Base-by-base conservation (phyloP, 2,329 filamentous ascomycete species). In the Chrysoporthe deuterocubensis region DNA sequence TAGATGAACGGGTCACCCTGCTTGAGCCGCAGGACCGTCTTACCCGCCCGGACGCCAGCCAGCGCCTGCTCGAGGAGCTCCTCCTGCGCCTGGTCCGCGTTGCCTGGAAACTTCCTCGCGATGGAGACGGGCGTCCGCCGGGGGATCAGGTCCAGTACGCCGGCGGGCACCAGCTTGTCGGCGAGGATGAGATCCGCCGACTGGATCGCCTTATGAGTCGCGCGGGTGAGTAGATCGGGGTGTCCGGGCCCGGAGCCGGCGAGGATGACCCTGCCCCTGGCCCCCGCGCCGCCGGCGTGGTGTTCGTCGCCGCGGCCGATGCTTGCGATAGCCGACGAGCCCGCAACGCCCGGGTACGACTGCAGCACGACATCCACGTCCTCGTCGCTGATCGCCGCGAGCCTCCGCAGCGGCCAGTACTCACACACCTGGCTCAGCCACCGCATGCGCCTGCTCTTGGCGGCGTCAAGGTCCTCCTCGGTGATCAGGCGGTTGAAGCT, bases 1-100 rank as follows among this genome's bases (percentile, higher is more conserved):
- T 98, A 99, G 50, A 99, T 88, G 79, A 97, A 99, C 0, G 96
- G 96, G 75, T 99, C 96, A 58, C 96, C 96, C 78, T 99, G 96
- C 81, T 99, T 99, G 57, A 99, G 84, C 3, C 96, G 87, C 44
- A 99, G 84, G 0, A 99, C 96, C 1, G 88, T 92, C 76, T 92
- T 89, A 14, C 96, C 96, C 26, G 80, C 79, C 5, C 74, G 76
- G 18, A 84, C 83, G 2, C 89, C 93, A 2, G 87, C 87, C 2
- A 97, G 83, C 0, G 93, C 96, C 73, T 93, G 85, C 64, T 89
- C 85, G 2, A 97, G 86, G 4, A 99, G 88, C 79, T 99, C 96
- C 75, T 94, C 89, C 77, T 99, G 96, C 0, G 96, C 96, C 57
- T 89, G 89, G 73, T 99, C 96, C 52, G 96, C 96, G 78, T 99